Evolutionary conservation across 768 basidiomycete species (phyloP).

Genomic region (Rhizopogon vulgaris): DNA sequence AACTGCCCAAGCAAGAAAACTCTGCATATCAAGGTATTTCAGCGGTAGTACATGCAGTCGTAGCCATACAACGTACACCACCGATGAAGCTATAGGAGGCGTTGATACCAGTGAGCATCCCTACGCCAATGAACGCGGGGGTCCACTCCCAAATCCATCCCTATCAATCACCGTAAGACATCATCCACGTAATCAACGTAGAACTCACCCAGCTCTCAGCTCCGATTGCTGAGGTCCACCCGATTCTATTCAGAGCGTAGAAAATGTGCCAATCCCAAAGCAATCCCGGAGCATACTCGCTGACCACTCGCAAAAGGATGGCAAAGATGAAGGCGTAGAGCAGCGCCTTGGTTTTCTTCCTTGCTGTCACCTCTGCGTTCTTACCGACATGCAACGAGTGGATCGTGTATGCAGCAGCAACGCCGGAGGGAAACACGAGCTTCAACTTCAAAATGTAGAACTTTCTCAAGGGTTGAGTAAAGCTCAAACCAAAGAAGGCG

Average conservation of each 20-base stretch:
- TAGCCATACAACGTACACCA: conserved; percentile 25
- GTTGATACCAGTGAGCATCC: conserved; percentile 49
- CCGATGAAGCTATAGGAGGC: conserved; percentile 46
- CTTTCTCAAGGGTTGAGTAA: conserved; percentile 56
- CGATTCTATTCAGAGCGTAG: conserved; percentile 51
- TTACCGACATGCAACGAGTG: conserved; percentile 49
- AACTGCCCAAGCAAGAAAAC: conserved; percentile 59
- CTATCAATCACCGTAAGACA: background rate
- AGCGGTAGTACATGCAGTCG: background rate
- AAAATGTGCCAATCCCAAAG: conserved; percentile 59
- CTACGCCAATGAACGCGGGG: conserved; percentile 52
- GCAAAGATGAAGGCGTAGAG: conserved; percentile 37
- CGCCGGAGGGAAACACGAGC: conserved; percentile 56
- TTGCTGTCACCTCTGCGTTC: conserved; percentile 42
- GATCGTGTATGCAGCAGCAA: conserved; percentile 60
- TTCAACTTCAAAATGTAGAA: conserved; percentile 59
- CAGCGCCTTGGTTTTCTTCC: conserved; percentile 48
- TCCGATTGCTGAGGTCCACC: conserved; percentile 50
- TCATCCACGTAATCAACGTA: background rate
- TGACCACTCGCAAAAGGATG: conserved; percentile 50
- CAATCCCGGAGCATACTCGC: conserved; percentile 52
- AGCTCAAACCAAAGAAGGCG: conserved; percentile 59
- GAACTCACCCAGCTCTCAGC: conserved; percentile 48
- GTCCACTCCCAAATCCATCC: conserved; percentile 22
- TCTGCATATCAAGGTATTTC: conserved; percentile 15